phyloP scores from a whole-genome alignment of 371 early-diverging fungal genomes.

The Cokeromyces recurvatus region DNA sequence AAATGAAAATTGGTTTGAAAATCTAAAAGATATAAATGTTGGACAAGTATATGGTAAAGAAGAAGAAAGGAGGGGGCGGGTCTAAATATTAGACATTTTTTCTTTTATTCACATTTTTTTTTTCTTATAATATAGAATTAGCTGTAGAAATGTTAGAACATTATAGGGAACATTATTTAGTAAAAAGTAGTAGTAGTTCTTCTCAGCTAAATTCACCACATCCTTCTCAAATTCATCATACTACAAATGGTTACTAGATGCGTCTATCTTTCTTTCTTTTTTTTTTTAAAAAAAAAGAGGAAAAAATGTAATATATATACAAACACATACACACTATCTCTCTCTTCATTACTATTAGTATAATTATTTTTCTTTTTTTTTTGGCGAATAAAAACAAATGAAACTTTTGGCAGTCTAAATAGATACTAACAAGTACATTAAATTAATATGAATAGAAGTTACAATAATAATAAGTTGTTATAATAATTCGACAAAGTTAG shows the following conservation, averaged over 20 bases:
- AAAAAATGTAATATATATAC: too few relatives aligned
- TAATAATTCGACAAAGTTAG: conserved; percentile 59
- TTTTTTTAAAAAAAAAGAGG: too few relatives aligned
- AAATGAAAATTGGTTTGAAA: conserved; percentile 23
- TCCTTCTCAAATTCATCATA: conserved; percentile 11
- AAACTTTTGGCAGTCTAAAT: too few relatives aligned
- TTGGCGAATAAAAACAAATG: too few relatives aligned
- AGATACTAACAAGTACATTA: too few relatives aligned
- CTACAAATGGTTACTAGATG: not conserved
- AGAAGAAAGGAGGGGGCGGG: not conserved
- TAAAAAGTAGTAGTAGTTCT: conserved; percentile 8
- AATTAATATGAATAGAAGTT: too few relatives aligned
- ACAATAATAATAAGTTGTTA: too few relatives aligned
- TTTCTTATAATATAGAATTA: conserved; percentile 11
- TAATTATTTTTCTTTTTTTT: too few relatives aligned
- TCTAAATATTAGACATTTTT: not conserved
- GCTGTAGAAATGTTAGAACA: conserved; percentile 36
- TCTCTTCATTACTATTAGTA: too few relatives aligned
- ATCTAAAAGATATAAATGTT: conserved; percentile 20
- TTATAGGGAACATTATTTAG: conserved; percentile 21
- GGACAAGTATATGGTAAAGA: conserved; percentile 25
- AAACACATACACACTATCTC: too few relatives aligned
- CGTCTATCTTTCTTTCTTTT: too few relatives aligned
- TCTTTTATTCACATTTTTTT: not conserved
- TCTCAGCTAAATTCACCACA: conserved; percentile 19